Evolutionary conservation across 2,329 filamentous ascomycete genomes (phyloP), one percentile per base, ranked within the genome.

Genomic region (Trichothecium roseum): DNA sequence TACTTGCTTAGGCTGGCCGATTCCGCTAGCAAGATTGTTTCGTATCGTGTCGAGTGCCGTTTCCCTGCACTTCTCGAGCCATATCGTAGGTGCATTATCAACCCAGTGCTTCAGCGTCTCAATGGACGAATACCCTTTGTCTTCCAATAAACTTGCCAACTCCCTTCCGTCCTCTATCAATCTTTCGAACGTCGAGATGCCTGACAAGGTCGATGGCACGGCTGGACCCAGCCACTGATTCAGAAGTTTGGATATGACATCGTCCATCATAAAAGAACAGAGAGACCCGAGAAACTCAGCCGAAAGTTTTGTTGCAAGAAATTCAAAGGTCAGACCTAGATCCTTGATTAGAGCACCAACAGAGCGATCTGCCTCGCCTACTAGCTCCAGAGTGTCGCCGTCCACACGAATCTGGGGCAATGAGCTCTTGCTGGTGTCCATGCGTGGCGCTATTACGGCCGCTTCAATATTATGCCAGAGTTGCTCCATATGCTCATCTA

Each of bases 21-120:
- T 69, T 1, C 81, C 84, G 35, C 64, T 62, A 4, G 77, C 69
- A 3, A 95, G 68, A 31, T 81, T 72, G 15, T 61, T 71, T 17
- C 91, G 76, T 10, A 93, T 77, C 24, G 73, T 70, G 41, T 88
- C 81, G 17, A 98, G 68, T 0, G 85, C 79, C 24, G 72, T 77
- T 49, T 94, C 87, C 48, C 84, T 78, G 44, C 87, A 81, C 53
- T 86, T 89, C 3, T 74, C 74, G 12, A 96, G 69, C 91, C 91
- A 98, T 18, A 86, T 78, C 38, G 77, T 76, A 0, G 87, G 84
- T 1, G 85, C 82, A 41, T 81, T 78, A 28, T 79, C 74, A 0
- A 85, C 78, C 89, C 91, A 98, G 17, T 84, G 76, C 30, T 74
- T 68, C 27, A 98, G 60, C 22, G 80, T 73, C 12, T 69, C 63